These are phyloP conservation scores for Debaryomyces subglobosus DNA, from an alignment of 1,139 yeast species.

Conservation along the genomic window DNA sequence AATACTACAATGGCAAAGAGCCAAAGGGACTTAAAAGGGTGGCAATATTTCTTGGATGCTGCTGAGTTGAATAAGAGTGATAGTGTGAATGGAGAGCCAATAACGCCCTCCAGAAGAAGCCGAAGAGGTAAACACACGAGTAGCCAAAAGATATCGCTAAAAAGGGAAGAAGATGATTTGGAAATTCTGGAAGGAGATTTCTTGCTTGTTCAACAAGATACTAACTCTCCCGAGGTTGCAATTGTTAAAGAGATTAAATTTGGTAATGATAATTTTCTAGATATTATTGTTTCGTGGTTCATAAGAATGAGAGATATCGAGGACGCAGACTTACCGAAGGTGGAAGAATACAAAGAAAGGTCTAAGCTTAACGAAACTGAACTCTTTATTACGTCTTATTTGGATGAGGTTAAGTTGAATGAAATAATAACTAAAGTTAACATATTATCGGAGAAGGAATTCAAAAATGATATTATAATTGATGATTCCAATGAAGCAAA, in stretches of 20 bases:
- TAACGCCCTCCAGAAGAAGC: slow-evolving; percentile 20
- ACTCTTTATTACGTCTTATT: slow-evolving; percentile 44
- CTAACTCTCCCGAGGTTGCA: slow-evolving; percentile 30
- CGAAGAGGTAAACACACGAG: slow-evolving; percentile 17
- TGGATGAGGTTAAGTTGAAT: slow-evolving; percentile 32
- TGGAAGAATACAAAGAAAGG: slow-evolving; percentile 11
- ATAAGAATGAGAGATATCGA: slow-evolving; percentile 28
- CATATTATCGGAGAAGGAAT: slow-evolving; percentile 35
- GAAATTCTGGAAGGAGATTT: slow-evolving; percentile 46
- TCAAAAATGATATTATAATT: slow-evolving; percentile 23
- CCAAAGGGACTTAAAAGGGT: slow-evolving; percentile 32
- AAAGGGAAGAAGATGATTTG: slow-evolving; percentile 37
- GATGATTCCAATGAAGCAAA: slow-evolving; percentile 33
- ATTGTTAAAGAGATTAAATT: slow-evolving; percentile 44
- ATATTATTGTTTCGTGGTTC: slow-evolving; percentile 43
- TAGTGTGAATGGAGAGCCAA: slow-evolving; percentile 15
- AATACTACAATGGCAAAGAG: slow-evolving; percentile 24
- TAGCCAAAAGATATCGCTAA: slow-evolving; percentile 24
- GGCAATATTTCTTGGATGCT: slow-evolving; percentile 28
- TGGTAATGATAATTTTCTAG: slow-evolving; percentile 43
- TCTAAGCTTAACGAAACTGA: slow-evolving; percentile 29
- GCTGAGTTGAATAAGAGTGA: slow-evolving; percentile 6
- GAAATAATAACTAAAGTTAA: slow-evolving; percentile 35
- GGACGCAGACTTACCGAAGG: slow-evolving; percentile 18
- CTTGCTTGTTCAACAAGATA: slow-evolving; percentile 28